Evolutionary conservation across 345 rosid genomes (phyloP), one percentile per base, ranked within the genome.

Genomic region (Eucalyptus tenuipes): DNA sequence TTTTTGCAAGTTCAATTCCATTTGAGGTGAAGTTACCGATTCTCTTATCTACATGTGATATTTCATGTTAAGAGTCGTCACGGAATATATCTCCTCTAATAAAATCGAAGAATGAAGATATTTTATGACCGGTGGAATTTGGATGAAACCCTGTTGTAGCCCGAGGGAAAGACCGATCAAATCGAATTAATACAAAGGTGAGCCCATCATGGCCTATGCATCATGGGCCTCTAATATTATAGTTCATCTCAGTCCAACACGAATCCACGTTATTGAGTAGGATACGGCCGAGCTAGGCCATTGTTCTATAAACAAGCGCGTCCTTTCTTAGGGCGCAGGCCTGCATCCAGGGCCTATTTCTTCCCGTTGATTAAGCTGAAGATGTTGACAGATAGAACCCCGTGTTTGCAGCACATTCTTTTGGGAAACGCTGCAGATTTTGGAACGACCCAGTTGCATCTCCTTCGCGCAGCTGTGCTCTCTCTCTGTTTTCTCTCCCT

Each of bases 1-100:
- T 24, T 22, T 55, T 24, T 24, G 0, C 6, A 22, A 24, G 2
- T 55, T 55, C 1, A 55, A 3, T 0, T 55, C 0, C 13, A 8
- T 24, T 55, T 55, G 13, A 55, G 13, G 1, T 55, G 6, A 55
- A 55, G 29, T 24, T 55, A 55, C 0, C 61, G 3, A 55, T 55
- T 55, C 61, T 22, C 13, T 24, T 55, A 25, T 55, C 0, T 55
- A 55, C 61, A 55, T 10, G 61, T 55, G 61, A 55, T 10, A 55
- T 24, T 24, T 55, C 13, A 55, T 25, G 61, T 55, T 0, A 4
- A 25, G 29, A 55, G 61, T 55, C 1, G 13, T 55, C 29, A 55
- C 0, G 13, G 29, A 55, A 55, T 10, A 10, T 24, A 0, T 24
- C 6, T 55, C 0, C 29, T 55, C 13, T 55, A 24, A 0, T 55